Evolutionary conservation across 352 stramenopile genomes (phyloP).

Genomic region (Globisporangium iwayamae): DNA sequence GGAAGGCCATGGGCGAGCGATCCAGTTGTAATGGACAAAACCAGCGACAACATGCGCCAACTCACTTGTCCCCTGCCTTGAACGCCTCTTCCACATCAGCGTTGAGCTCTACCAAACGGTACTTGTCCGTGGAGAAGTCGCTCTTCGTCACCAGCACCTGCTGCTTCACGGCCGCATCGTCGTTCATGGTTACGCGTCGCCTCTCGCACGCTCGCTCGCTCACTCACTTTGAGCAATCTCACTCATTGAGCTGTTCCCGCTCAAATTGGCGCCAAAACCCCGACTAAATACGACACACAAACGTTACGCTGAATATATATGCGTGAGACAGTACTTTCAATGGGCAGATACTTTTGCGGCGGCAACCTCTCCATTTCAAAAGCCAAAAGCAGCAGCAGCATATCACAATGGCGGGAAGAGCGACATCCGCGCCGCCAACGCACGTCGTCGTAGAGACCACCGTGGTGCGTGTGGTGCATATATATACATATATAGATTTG

Average conservation of each 20-base stretch:
- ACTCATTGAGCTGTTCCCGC: background rate
- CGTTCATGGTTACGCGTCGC: background rate
- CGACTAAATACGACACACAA: conserved; percentile 6
- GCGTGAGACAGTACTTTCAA: background rate
- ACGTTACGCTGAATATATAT: conserved; percentile 1
- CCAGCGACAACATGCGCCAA: background rate
- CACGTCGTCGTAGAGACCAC: conserved; percentile 86
- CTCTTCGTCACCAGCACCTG: conserved; percentile 44
- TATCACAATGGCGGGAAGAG: conserved; percentile 7
- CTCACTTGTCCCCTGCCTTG: conserved; percentile 39
- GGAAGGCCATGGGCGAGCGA: background rate
- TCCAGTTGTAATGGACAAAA: background rate
- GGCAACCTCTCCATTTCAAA: background rate
- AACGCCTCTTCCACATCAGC: conserved; percentile 61
- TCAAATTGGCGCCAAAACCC: conserved; percentile 7
- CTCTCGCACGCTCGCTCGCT: background rate
- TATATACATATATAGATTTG: background rate
- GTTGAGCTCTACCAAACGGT: conserved; percentile 60
- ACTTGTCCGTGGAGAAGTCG: conserved; percentile 54
- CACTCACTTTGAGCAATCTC: background rate
- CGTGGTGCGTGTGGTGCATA: conserved; percentile 35
- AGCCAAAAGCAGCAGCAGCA: conserved; percentile 8
- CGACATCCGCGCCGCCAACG: conserved; percentile 39
- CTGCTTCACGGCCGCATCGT: background rate
- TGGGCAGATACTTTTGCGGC: background rate